These are phyloP conservation scores for Protomyces inundatus DNA, from an alignment of 1,139 yeast species.

Conservation along the genomic window DNA sequence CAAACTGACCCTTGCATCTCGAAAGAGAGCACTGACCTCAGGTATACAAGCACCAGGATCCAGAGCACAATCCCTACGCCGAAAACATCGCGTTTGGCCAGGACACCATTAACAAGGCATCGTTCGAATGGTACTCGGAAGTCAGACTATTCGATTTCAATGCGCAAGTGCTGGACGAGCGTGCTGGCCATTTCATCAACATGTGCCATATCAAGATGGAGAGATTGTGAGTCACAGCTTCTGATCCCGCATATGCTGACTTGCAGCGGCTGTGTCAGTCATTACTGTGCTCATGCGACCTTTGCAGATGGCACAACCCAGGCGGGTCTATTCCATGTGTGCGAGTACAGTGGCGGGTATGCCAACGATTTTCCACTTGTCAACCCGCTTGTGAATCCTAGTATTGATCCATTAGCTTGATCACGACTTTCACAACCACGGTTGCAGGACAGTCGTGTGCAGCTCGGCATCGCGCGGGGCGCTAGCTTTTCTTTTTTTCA, in stretches of 20 bases:
- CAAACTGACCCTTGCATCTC: neutral
- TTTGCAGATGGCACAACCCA: neutral
- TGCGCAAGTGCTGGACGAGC: neutral
- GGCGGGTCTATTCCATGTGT: neutral
- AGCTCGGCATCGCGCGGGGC: no score
- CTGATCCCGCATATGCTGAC: neutral
- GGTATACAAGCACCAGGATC: neutral
- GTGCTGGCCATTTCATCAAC: neutral
- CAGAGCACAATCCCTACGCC: neutral
- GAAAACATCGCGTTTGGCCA: conserved; percentile 13
- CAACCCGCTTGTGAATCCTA: no score
- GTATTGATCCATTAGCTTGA: no score
- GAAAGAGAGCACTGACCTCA: neutral
- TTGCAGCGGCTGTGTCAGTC: neutral
- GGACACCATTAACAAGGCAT: neutral
- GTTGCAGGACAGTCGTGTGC: no score
- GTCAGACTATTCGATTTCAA: neutral
- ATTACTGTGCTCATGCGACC: neutral
- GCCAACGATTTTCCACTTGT: no score
- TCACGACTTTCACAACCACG: no score
- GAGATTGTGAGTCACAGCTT: neutral
- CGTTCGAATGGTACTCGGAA: conserved; percentile 14
- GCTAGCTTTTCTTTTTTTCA: no score
- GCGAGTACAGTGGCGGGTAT: neutral
- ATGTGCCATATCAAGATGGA: neutral